Evolutionary conservation across 306 rosid species (phyloP).

Genomic region (Quillaja saponaria): DNA sequence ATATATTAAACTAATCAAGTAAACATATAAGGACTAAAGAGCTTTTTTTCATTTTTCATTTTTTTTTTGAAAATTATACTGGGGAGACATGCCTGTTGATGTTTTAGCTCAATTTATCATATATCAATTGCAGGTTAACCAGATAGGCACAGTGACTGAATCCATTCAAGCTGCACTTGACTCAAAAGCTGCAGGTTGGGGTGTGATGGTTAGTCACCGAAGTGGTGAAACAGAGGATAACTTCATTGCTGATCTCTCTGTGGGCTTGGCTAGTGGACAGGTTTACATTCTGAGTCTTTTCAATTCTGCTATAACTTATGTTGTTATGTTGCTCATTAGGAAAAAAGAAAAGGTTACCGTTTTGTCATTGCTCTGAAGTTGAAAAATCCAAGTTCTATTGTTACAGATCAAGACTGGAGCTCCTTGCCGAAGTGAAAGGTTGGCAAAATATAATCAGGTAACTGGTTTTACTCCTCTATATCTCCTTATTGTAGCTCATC

Average conservation of each 20-base stretch:
- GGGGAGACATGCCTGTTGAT: constrained; percentile 4
- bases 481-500: background rate
- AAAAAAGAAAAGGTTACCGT: background rate
- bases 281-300: constrained; percentile 38
- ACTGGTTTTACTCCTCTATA: constrained; percentile 4
- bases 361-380: constrained; percentile 22
- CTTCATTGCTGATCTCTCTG: constrained; percentile 98
- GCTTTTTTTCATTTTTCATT: background rate
- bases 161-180: constrained; percentile 97
- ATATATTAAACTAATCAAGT: constrained; percentile 1
- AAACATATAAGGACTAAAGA: background rate
- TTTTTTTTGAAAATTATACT: background rate
- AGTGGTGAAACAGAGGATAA: constrained; percentile 99
- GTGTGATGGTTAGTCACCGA: constrained; percentile 98
- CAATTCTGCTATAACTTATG: background rate
- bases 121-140: constrained; percentile 76
- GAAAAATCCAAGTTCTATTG: constrained; percentile 37
- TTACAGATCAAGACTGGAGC: constrained; percentile 93
- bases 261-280: constrained; percentile 99
- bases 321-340: background rate
- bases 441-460: constrained; percentile 99
- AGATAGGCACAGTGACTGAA: constrained; percentile 92
- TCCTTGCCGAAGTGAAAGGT: constrained; percentile 97
- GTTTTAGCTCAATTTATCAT: constrained; percentile 26
- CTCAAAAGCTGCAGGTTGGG: constrained; percentile 99